phyloP scores from a whole-genome alignment of 352 stramenopile species.

The Globisporangium uncinulatum region DNA sequence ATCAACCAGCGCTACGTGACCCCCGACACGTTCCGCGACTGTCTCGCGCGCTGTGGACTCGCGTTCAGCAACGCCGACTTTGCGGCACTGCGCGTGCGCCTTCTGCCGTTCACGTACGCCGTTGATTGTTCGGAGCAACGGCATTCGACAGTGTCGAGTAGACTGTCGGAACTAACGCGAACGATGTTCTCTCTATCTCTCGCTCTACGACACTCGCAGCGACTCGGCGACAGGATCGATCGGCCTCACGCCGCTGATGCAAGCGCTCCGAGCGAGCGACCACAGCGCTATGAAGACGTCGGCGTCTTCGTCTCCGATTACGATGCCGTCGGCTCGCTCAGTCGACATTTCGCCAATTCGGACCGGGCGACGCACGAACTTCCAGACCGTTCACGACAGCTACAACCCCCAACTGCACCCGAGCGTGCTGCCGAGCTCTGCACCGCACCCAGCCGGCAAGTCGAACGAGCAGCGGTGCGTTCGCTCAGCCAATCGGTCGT shows the following conservation, averaged over 20 bases:
- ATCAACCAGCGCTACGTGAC: conserved; percentile 44
- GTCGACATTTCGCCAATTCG: conserved; percentile 49
- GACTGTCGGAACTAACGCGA: not conserved
- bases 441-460: conserved; percentile 49
- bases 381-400: conserved; percentile 19
- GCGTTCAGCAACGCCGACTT: conserved; percentile 66
- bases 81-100: conserved; percentile 50
- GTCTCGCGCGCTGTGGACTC: conserved; percentile 51
- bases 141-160: not conserved
- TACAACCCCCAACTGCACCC: conserved; percentile 9
- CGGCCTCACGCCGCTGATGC: conserved; percentile 30
- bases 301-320: conserved; percentile 16
- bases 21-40: conserved; percentile 59
- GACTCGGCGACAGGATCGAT: conserved; percentile 48
- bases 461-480: conserved; percentile 61
- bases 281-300: conserved; percentile 30
- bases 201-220: conserved; percentile 15
- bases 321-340: conserved; percentile 7
- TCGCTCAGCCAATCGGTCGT: too few species aligned
- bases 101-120: conserved; percentile 57
- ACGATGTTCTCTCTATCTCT: conserved; percentile 1
- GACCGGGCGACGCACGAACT: conserved; percentile 54
- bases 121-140: too few species aligned
- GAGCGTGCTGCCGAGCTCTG: not conserved
- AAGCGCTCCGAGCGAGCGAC: conserved; percentile 44